phyloP scores from a whole-genome alignment of 768 basidiomycete species.

The Trametes gibbosa region DNA sequence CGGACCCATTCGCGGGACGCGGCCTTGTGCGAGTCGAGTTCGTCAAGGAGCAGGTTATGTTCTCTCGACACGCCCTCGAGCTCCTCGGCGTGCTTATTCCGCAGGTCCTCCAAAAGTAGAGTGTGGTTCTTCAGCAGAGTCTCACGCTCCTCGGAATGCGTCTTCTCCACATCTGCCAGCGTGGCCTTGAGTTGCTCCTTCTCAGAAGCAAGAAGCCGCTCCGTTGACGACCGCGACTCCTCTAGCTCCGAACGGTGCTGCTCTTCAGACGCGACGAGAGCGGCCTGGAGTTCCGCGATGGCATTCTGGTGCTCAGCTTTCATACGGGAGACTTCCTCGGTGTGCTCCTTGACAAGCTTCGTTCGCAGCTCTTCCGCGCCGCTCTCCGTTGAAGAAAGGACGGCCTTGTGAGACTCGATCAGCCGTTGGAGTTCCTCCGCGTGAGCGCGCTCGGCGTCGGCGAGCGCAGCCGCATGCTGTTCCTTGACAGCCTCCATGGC shows the following conservation, averaged over 20 bases:
- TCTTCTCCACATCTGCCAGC: slow-evolving; percentile 44
- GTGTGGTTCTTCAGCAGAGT: slow-evolving; percentile 35
- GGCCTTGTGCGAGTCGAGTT: slow-evolving; percentile 53
- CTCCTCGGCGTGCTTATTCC: slow-evolving; percentile 20
- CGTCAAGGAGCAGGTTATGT: slow-evolving; percentile 41
- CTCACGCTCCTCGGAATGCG: slow-evolving; percentile 49
- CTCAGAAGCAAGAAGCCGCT: slow-evolving; percentile 42
- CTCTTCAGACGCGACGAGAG: slow-evolving; percentile 30
- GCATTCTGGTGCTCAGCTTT: slow-evolving; percentile 46
- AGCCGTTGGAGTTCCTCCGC: slow-evolving; percentile 51
- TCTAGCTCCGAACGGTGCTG: slow-evolving; percentile 33
- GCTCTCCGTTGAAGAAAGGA: slow-evolving; percentile 30
- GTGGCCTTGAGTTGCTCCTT: slow-evolving; percentile 40
- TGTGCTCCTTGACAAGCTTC: slow-evolving; percentile 40
- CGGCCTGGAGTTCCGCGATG: slow-evolving; percentile 28
- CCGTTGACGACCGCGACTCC: slow-evolving; percentile 32
- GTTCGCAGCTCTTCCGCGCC: slow-evolving; percentile 37
- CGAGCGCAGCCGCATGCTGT: slow-evolving; percentile 51
- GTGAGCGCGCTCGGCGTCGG: slow-evolving; percentile 54
- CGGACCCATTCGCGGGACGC: slow-evolving; percentile 40
- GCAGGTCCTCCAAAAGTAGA: slow-evolving; percentile 26
- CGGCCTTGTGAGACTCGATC: slow-evolving; percentile 45
- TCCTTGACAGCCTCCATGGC: slow-evolving; percentile 35
- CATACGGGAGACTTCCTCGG: slow-evolving; percentile 32
- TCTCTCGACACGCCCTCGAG: slow-evolving; percentile 40